These are phyloP conservation scores for Sclerotinia sclerotiorum DNA, from an alignment of 2,329 filamentous ascomycete genomes.

Conservation along the genomic window DNA sequence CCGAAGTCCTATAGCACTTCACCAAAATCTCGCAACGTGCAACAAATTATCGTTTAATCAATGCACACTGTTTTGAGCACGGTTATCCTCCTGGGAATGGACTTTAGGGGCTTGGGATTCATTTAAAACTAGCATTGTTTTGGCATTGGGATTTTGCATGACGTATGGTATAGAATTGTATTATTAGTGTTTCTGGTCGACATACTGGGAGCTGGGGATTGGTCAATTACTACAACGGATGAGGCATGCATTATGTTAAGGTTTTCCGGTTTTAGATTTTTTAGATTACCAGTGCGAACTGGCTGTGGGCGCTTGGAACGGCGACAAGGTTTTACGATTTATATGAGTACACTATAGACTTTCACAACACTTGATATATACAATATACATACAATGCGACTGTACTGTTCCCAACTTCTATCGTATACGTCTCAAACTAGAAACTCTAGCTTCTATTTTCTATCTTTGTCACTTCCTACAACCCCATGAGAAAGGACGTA, in stretches of 20 bases:
- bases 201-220: neutral
- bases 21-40: neutral
- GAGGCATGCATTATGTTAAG: neutral
- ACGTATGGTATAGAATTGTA: conserved; percentile 1
- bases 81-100: neutral
- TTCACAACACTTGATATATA: neutral
- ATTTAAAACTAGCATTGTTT: neutral
- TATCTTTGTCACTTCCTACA: neutral
- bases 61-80: neutral
- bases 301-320: conserved; percentile 2
- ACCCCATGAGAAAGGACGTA: neutral
- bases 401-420: neutral
- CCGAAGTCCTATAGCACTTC: no score
- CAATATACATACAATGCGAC: neutral
- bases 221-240: neutral
- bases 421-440: neutral
- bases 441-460: neutral
- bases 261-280: conserved; percentile 5
- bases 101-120: neutral
- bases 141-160: neutral
- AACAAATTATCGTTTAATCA: neutral
- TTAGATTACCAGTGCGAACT: conserved; percentile 13
- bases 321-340: neutral
- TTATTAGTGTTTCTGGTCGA: neutral
- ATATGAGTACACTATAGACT: neutral